phyloP scores from a whole-genome alignment of 2,329 filamentous ascomycete genomes.

The Geosmithia putterillii region DNA sequence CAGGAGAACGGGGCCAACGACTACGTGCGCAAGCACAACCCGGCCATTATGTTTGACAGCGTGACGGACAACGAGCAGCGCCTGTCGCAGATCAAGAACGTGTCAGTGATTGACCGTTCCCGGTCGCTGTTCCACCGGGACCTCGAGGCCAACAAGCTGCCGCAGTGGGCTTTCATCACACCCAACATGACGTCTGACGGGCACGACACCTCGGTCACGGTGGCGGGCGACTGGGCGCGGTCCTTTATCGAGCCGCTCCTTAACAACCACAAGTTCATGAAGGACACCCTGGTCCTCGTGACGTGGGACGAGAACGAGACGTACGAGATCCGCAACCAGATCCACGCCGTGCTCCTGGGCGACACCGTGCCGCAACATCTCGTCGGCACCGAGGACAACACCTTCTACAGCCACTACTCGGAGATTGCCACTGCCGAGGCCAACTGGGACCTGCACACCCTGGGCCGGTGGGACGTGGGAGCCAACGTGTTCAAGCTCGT shows the following conservation, averaged over 20 bases:
- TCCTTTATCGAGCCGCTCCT: conserved; percentile 61
- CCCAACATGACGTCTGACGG: conserved; percentile 68
- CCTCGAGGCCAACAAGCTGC: conserved; percentile 47
- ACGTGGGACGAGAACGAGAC: conserved; percentile 72
- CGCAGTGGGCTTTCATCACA: conserved; percentile 62
- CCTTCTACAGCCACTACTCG: conserved; percentile 65
- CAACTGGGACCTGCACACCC: conserved; percentile 58
- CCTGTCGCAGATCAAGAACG: conserved; percentile 61
- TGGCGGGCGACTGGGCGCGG: conserved; percentile 56
- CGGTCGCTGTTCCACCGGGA: conserved; percentile 51
- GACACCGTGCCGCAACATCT: conserved; percentile 56
- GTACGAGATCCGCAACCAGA: conserved; percentile 53
- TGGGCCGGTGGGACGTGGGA: conserved; percentile 60
- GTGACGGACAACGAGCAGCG: conserved; percentile 47
- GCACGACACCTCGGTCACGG: conserved; percentile 60
- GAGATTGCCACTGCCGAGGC: conserved; percentile 52
- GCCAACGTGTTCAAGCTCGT: conserved; percentile 57
- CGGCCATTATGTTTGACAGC: conserved; percentile 52
- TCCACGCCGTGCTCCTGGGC: conserved; percentile 61
- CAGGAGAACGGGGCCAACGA: conserved; percentile 53
- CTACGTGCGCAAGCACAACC: conserved; percentile 78
- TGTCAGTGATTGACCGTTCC: conserved; percentile 31
- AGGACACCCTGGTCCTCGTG: conserved; percentile 62
- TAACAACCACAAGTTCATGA: conserved; percentile 56
- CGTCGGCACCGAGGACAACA: conserved; percentile 54